Evolutionary conservation across 2,329 filamentous ascomycete species (phyloP).

Genomic region (Chaetomium globosum): DNA sequence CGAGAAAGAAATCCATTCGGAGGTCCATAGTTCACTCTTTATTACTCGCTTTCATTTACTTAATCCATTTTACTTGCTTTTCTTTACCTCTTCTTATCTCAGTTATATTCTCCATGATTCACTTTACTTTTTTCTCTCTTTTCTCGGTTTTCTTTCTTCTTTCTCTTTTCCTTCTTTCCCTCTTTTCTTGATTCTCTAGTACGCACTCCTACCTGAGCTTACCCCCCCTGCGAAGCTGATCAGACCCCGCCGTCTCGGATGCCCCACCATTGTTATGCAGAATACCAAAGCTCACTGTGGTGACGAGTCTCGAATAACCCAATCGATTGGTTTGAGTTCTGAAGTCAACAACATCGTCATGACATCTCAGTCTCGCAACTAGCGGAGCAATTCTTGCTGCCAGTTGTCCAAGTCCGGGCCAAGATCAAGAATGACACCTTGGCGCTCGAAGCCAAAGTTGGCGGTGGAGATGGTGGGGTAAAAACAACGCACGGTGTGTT

Average conservation of each 20-base stretch:
- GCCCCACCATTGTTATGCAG: background rate
- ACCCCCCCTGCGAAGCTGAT: background rate
- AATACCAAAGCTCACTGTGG: background rate
- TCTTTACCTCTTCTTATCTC: too few relatives aligned
- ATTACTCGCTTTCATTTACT: too few relatives aligned
- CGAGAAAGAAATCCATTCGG: too few relatives aligned
- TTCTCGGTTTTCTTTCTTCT: too few relatives aligned
- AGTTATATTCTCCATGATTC: too few relatives aligned
- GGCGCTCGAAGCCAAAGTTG: conserved; percentile 11
- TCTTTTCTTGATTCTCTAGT: too few relatives aligned
- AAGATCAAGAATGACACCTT: background rate
- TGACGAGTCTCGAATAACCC: background rate
- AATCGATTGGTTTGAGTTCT: background rate
- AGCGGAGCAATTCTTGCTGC: background rate
- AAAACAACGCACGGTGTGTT: background rate
- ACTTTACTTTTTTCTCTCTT: too few relatives aligned
- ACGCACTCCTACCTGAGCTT: background rate
- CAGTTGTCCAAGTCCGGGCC: background rate
- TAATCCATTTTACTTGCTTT: too few relatives aligned
- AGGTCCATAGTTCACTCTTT: too few relatives aligned
- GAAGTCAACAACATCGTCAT: background rate
- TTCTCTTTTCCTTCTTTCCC: too few relatives aligned
- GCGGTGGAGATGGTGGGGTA: conserved; percentile 23
- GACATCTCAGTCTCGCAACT: background rate
- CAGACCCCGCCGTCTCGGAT: conserved; percentile 5